Evolutionary conservation across 768 basidiomycete genomes (phyloP), one percentile per base, ranked within the genome.

Genomic region (Boletus sp.): DNA sequence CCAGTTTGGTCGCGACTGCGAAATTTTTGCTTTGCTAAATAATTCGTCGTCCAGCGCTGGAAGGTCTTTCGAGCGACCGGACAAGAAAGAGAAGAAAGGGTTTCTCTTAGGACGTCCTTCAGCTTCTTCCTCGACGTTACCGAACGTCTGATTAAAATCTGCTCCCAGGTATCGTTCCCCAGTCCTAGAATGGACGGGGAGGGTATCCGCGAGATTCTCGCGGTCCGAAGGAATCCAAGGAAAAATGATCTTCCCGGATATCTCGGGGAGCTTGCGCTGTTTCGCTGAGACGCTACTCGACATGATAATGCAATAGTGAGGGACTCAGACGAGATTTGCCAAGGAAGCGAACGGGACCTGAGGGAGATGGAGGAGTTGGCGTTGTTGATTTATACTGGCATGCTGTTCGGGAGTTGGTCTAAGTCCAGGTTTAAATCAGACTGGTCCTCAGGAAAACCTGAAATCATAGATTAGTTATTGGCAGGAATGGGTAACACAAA

Each of bases 1-100:
- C 66, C 65, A 68, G 45, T 61, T 61, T 37, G 66, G 61, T 51
- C 13, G 55, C 33, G 52, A 61, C 51, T 71, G 68, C 33, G 58
- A 48, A 0, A 57, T 61, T 34, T 68, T 66, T 35, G 64, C 69
- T 23, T 59, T 53, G 25, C 39, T 35, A 33, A 72, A 66, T n/a
- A 72, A 11, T 11, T 54, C 53, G 10, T 70, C 58, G 45, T 70
- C 58, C 13, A 71, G 41, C 14, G 38, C 50, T 9, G 56, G 61
- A 29, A 46, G 56, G 19, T 38, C 37, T 38, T 56, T 64, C 19
- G 48, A 19, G 23, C 56, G 52, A 50, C 45, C 30, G 2, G 54
- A n/a, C 29, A 62, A 23, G 48, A 68, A 56, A 41, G 62, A 66
- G 14, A 65, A 44, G 4, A 59, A 43, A 1, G 42, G 41, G 21